Evolutionary conservation across 495 filamentous ascomycete genomes (phyloP).

Genomic region (Elaphomyces granulatus): DNA sequence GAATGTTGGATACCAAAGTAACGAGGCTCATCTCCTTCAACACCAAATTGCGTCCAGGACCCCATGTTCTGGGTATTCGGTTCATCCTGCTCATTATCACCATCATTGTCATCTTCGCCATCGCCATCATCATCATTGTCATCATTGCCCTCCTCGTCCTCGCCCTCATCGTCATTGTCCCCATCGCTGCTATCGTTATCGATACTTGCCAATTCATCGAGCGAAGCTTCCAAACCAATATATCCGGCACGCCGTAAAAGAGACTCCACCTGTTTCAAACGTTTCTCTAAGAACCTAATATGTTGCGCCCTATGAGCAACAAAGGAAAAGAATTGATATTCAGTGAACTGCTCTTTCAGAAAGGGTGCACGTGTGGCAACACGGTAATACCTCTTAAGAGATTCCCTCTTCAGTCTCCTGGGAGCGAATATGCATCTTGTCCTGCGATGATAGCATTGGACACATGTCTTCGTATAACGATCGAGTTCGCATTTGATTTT

Average conservation of each 20-base stretch:
- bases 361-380: no score
- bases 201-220: no score
- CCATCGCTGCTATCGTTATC: slow-evolving; percentile 57
- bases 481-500: slow-evolving; percentile 96
- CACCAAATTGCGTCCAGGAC: slow-evolving; percentile 1
- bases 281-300: slow-evolving; percentile 82
- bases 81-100: slow-evolving; percentile 7
- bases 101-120: not conserved
- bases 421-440: slow-evolving; percentile 82
- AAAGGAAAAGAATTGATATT: no score
- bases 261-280: slow-evolving; percentile 73
- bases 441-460: slow-evolving; percentile 88
- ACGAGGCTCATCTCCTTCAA: slow-evolving; percentile 53
- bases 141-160: slow-evolving; percentile 43
- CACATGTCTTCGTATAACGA: slow-evolving; percentile 51
- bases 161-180: slow-evolving; percentile 42
- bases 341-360: no score
- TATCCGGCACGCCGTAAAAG: slow-evolving; percentile 74
- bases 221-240: no score
- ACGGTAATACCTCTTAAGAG: slow-evolving; percentile 62
- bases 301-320: slow-evolving; percentile 33
- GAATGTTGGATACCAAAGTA: slow-evolving; percentile 85
- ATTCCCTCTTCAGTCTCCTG: slow-evolving; percentile 78
- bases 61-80: not conserved
- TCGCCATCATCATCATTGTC: slow-evolving; percentile 47